Evolutionary conservation across 2,329 filamentous ascomycete species (phyloP).

Genomic region (Colletotrichum brevisporum): DNA sequence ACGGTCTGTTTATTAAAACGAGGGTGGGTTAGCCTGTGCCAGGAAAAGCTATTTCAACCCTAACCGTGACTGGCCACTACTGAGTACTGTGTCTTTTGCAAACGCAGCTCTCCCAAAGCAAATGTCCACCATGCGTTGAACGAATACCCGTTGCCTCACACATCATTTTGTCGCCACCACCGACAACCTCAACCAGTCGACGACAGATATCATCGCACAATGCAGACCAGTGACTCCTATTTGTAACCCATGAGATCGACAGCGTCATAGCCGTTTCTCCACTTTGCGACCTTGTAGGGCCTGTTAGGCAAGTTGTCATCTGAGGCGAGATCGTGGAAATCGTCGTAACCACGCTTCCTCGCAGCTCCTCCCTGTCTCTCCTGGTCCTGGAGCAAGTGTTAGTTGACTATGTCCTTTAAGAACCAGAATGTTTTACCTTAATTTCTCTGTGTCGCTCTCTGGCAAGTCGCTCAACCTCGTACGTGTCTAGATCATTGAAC

Average conservation of each 20-base stretch:
- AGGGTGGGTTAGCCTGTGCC: too few species aligned
- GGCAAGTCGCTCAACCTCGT: conserved; percentile 48
- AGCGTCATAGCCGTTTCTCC: conserved; percentile 22
- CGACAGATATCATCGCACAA: too few species aligned
- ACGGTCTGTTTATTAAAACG: too few species aligned
- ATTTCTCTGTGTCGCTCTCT: conserved; percentile 48
- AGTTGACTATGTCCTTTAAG: conserved; percentile 9
- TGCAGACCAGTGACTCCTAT: not conserved
- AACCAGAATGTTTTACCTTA: conserved; percentile 37
- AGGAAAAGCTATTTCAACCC: too few species aligned
- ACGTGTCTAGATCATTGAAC: conserved; percentile 43
- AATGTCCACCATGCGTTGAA: too few species aligned
- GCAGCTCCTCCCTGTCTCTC: conserved; percentile 38
- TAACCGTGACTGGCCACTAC: too few species aligned
- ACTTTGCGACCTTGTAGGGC: conserved; percentile 33
- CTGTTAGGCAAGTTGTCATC: conserved; percentile 25
- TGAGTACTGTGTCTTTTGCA: too few species aligned
- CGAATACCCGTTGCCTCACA: too few species aligned
- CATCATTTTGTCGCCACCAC: too few species aligned
- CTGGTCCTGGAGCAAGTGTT: conserved; percentile 14
- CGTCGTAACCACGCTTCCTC: conserved; percentile 47
- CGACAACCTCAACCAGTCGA: too few species aligned
- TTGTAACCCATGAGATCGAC: conserved; percentile 40
- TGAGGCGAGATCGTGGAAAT: conserved; percentile 46
- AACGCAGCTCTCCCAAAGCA: too few species aligned